Evolutionary conservation across 2,329 filamentous ascomycete species (phyloP), one percentile per base, ranked within the genome.

Genomic region (Penicillium corylophilum): DNA sequence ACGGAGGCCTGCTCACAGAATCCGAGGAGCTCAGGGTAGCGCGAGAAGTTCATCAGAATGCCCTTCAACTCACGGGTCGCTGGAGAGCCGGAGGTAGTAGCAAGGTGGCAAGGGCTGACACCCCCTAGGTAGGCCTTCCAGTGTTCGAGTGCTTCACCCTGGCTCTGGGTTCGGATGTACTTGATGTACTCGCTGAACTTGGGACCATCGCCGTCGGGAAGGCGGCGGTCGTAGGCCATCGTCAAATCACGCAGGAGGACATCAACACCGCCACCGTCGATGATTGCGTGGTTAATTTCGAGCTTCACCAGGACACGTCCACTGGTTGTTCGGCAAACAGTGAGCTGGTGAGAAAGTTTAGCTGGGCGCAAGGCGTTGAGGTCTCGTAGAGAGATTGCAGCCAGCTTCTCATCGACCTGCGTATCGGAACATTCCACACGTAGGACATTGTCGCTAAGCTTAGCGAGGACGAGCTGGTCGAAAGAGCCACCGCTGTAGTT

Each of bases 211-310:
- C 54, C 63, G 3, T 65, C 56, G 9, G 61, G 42, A 8, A 71
- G 63, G 20, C 58, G 59, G 20, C 61, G 50, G 22, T 65, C 64
- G 50, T 73, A 73, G 8, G 69, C 70, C 28, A 63, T 46, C 4
- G 61, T 52, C 22, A 72, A 48, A 44, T 72, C 70, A 35, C 59
- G 62, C 3, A 72, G 51, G 3, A 73, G 53, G 8, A 71, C 56
- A 33, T 62, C 60, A n/a, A 68, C 61, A 10, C 70, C 71, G 6
- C 62, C 64, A 24, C 69, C 70, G 29, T 73, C 71, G 6, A 71
- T 70, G 23, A 73, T 64, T 7, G 69, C 67, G 49, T 73, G 70
- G 42, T 70, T 72, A 26, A 73, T 71, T 50, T 71, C 69, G 7
- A 73, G 50, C 45, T 72, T 71, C 31, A 71, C 53, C 0, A 72